Evolutionary conservation across 441 rosid genomes (phyloP), one percentile per base, ranked within the genome.

Genomic region (Brassica hybrid): DNA sequence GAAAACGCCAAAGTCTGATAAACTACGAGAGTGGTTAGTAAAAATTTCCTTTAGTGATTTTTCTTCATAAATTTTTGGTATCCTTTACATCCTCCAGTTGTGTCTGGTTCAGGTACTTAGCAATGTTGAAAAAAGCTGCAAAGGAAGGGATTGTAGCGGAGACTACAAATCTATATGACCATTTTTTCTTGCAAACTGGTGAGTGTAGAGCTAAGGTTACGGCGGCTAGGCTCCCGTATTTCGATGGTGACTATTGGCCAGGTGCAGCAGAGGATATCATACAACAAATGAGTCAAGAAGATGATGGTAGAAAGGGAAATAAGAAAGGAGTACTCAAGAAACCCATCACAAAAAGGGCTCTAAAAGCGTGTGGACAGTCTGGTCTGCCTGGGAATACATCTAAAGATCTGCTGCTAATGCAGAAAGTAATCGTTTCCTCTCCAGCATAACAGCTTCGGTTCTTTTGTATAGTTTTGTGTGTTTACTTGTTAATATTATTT

Each of bases 201-300:
- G 99, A 97, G 83, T 88, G 96, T 78, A 93, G 88, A 84, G 94
- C 97, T 43, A 94, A 90, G 88, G 97, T 94, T 71, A 96, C 99
- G 14, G 99, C 98, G 43, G 91, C 98, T 67, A 93, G 98, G 90
- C 87, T 97, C 65, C 99, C 99, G 19, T 97, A 97, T 86, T 97
- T 97, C 72, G 99, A 94, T 79, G 99, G 99, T 79, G 98, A 97
- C 86, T 97, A 97, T 80, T 97, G 98, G 99, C 98, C 99, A 67
- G 99, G 97, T 78, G 99, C 98, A 73, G 98, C 99, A 0, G 99
- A 97, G 86, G 98, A 97, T 80, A 81, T 97, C 57, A 91, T 97
- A 75, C 82, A 84, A 84, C 98, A 93, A 87, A 86, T 97, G 78
- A 86, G 89, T 70, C 98, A 93, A 85, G 98, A 96, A 68, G 98